Conservation (phyloP, 345 rosid species). For the Gossypioides kirkii region DNA sequence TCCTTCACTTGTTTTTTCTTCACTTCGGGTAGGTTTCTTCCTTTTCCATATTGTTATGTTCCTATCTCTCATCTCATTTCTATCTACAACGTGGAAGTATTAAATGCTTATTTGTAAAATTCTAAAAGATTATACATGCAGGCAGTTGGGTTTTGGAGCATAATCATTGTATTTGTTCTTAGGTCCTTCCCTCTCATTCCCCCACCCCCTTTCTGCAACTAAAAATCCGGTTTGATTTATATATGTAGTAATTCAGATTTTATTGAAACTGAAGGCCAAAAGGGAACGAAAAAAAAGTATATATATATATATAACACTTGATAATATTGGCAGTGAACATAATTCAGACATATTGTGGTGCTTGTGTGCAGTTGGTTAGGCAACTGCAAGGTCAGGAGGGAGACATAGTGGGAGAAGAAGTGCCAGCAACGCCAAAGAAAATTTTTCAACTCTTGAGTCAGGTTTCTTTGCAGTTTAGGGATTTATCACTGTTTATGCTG, state of each 20-base stretch:
- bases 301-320: background rate
- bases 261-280: background rate
- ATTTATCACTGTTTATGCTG: background rate
- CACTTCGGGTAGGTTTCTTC: slow-evolving; percentile 53
- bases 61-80: background rate
- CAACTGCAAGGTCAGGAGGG: slow-evolving; percentile 61
- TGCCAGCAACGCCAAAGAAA: slow-evolving; percentile 56
- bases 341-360: background rate
- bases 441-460: slow-evolving; percentile 73
- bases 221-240: background rate
- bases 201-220: background rate
- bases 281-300: background rate
- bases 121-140: background rate
- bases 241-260: background rate
- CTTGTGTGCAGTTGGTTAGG: slow-evolving; percentile 67
- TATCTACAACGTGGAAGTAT: background rate
- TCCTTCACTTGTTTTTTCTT: slow-evolving; percentile 73
- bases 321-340: background rate
- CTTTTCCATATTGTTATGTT: background rate
- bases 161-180: background rate
- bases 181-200: background rate
- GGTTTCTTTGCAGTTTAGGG: slow-evolving; percentile 32
- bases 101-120: background rate
- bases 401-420: slow-evolving; percentile 58
- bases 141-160: background rate